Evolutionary conservation across 2,329 filamentous ascomycete genomes (phyloP).

Genomic region (Esteya vermicola): DNA sequence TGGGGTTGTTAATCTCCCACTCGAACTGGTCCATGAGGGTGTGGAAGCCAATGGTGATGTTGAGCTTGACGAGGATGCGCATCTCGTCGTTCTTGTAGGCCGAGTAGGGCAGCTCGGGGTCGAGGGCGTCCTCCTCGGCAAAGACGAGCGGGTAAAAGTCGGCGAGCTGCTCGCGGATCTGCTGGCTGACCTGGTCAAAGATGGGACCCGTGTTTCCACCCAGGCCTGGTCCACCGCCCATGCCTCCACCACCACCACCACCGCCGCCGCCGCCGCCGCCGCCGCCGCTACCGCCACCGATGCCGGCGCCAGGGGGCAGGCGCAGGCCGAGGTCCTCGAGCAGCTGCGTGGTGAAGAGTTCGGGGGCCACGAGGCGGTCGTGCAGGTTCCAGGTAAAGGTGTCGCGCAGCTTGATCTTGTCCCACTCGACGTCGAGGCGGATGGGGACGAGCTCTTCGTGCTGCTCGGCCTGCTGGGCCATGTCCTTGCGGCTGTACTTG

Average conservation of each 20-base stretch:
- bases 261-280: too few species aligned
- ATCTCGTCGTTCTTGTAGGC: constrained; percentile 99
- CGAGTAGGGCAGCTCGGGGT: constrained; percentile 77
- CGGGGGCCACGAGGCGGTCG: constrained; percentile 66
- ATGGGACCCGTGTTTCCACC: constrained; percentile 49
- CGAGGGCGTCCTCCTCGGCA: constrained; percentile 78
- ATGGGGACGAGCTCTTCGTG: constrained; percentile 85
- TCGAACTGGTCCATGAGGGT: constrained; percentile 95
- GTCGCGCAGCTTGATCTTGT: constrained; percentile 89
- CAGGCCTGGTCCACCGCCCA: too few species aligned
- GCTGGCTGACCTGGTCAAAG: constrained; percentile 44
- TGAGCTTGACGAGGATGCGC: constrained; percentile 88
- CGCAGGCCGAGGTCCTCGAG: constrained; percentile 82
- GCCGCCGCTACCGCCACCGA: too few species aligned
- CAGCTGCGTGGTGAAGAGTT: constrained; percentile 76
- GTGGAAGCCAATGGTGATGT: constrained; percentile 92
- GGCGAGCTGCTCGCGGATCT: constrained; percentile 77
- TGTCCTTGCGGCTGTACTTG: constrained; percentile 64
- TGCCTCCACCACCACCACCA: too few species aligned
- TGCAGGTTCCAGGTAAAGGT: constrained; percentile 98
- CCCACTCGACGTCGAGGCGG: constrained; percentile 84
- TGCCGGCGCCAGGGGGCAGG: too few species aligned
- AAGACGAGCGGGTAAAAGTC: constrained; percentile 91
- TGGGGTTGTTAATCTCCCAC: constrained; percentile 94
- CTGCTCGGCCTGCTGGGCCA: constrained; percentile 75